Base-by-base conservation (phyloP, 352 stramenopile species). In the Aphanomyces astaci region DNA sequence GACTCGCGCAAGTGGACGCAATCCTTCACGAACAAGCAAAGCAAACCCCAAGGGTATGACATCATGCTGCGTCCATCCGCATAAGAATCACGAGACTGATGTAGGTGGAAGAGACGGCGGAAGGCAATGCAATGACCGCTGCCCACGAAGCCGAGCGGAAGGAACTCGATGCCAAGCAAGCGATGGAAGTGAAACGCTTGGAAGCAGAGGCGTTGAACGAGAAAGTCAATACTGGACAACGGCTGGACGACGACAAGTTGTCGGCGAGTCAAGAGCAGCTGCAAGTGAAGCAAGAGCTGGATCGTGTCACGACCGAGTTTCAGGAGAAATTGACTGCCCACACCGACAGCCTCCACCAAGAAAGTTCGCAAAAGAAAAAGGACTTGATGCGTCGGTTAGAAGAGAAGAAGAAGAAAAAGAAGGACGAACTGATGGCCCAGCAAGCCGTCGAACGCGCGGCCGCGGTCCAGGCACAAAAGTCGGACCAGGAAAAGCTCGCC, bases 371-470 rank as follows among this genome's bases (percentile, higher is more conserved):
- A 33, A 57, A 60, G 40, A 68, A 68, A 30, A 52, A 53, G 24
- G 62, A 68, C 27, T 28, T 68, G 27, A 68, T 68, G 62, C 62
- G 64, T 31, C 55, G 63, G 27, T 64, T 62, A 31, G 69, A 54
- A 32, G 65, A 69, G 51, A 71, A 63, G 54, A 54, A 53, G 22
- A 49, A 32, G 48, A 74, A 43, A 53, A 72, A 53, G 36, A 87
- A 71, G 66, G 76, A 31, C 64, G 64, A 71, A 3, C 64, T 71
- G 3, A 33, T 64, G 22, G 64, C 64, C 17, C 63, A 71, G 33
- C 64, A 71, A 22, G 15, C 43, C 11, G 13, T 36, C 2, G 64
- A 71, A 39, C 52, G 49, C 4, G 48, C 56, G 1, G 56, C 24
- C 1, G 56, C 56, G 7, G 27, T 55, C n/a, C 17, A 22, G 22